These are phyloP conservation scores for Aspergillus avenaceus DNA, from an alignment of 495 filamentous ascomycete genomes.

Conservation along the genomic window DNA sequence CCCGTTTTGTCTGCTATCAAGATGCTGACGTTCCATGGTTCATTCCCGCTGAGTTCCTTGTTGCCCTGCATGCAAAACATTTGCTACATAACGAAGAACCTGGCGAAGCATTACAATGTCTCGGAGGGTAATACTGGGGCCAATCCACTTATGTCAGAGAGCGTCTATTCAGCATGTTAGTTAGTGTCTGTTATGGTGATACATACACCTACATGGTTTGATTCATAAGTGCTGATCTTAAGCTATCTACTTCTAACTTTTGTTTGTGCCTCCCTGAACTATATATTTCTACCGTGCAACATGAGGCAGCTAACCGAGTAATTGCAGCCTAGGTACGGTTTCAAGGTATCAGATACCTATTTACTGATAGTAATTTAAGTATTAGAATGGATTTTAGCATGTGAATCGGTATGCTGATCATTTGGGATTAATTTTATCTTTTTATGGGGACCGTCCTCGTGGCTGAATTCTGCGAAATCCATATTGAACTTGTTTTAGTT, in stretches of 20 bases:
- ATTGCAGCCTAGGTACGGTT: too few relatives aligned
- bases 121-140: not conserved
- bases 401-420: too few relatives aligned
- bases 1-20: not conserved
- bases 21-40: constrained; percentile 10
- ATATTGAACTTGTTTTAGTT: too few relatives aligned
- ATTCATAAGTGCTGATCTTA: not conserved
- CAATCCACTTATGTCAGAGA: not conserved
- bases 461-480: too few relatives aligned
- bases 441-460: too few relatives aligned
- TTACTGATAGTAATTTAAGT: not conserved
- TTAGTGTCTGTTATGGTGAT: not conserved
- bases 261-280: not conserved
- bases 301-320: not conserved
- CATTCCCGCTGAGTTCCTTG: constrained; percentile 5
- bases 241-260: not conserved
- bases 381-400: too few relatives aligned
- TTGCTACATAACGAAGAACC: not conserved
- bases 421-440: too few relatives aligned
- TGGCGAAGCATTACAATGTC: not conserved
- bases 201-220: not conserved
- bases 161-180: not conserved
- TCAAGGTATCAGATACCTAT: not conserved
- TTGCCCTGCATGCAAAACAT: not conserved
- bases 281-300: not conserved